Evolutionary conservation across 495 filamentous ascomycete genomes (phyloP).

Genomic region (Bryoglossum gracile): DNA sequence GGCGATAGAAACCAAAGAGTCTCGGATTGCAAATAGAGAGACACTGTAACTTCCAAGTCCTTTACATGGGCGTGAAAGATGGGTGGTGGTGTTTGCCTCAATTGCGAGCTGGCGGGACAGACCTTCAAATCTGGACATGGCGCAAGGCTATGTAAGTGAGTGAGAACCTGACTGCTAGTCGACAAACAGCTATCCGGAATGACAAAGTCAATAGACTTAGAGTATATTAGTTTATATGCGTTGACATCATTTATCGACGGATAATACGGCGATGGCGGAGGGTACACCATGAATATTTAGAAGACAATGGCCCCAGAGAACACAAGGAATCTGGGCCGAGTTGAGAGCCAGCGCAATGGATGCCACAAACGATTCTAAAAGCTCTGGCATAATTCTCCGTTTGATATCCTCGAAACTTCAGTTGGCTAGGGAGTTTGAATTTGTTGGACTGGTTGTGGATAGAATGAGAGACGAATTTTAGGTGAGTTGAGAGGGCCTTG

Average conservation of each 20-base stretch:
- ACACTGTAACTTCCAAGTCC: conserved; percentile 3
- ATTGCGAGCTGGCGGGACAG: neutral
- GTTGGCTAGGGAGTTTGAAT: neutral
- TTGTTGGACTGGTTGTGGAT: neutral
- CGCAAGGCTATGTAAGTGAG: neutral
- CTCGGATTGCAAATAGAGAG: conserved; percentile 10
- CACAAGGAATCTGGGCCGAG: neutral
- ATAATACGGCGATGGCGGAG: neutral
- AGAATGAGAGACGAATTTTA: neutral
- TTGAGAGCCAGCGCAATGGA: neutral
- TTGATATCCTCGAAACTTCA: neutral
- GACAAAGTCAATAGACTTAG: neutral
- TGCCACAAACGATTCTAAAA: neutral
- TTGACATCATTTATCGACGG: neutral
- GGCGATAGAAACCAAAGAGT: conserved; percentile 11
- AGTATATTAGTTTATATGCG: neutral
- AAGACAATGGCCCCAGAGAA: neutral
- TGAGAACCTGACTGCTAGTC: neutral
- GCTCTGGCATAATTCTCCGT: neutral
- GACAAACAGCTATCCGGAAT: neutral
- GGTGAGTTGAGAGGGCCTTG: neutral
- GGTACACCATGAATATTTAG: neutral
- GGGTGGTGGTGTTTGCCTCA: neutral
- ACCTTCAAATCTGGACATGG: neutral
- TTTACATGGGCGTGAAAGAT: neutral